phyloP scores from a whole-genome alignment of 2,329 filamentous ascomycete genomes.

The Penicillium rolfsii region DNA sequence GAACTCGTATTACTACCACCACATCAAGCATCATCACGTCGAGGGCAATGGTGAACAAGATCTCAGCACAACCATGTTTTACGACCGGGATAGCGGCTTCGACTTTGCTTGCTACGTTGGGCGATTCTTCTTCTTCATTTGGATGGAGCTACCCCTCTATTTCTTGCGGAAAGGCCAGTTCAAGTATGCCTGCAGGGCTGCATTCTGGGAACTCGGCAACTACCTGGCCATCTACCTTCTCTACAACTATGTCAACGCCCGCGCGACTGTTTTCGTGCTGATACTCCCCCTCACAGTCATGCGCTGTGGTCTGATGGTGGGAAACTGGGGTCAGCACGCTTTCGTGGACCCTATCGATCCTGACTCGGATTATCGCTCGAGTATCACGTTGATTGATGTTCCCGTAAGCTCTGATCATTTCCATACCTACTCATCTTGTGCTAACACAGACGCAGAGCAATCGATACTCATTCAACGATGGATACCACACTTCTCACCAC shows the following conservation, averaged over 20 bases:
- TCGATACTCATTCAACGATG: constrained; percentile 61
- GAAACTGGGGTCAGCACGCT: constrained; percentile 84
- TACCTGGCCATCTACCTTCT: constrained; percentile 59
- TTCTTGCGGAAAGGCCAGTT: constrained; percentile 67
- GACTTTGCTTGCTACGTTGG: constrained; percentile 74
- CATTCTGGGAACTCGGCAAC: constrained; percentile 63
- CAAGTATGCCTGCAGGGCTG: constrained; percentile 58
- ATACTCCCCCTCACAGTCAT: constrained; percentile 68
- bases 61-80: constrained; percentile 74
- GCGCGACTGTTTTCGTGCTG: constrained; percentile 66
- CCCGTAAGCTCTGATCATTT: constrained; percentile 58
- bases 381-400: constrained; percentile 78
- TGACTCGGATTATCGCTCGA: constrained; percentile 76
- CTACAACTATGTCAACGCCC: constrained; percentile 54
- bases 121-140: constrained; percentile 73
- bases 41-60: constrained; percentile 79
- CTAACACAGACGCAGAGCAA: constrained; percentile 62
- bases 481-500: constrained; percentile 73
- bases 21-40: constrained; percentile 84
- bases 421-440: background rate
- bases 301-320: constrained; percentile 74
- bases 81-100: constrained; percentile 69
- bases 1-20: constrained; percentile 84
- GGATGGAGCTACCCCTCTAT: constrained; percentile 75
- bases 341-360: constrained; percentile 76